Base-by-base conservation (phyloP, 2,329 filamentous ascomycete species). In the Paecilomyces variotii region DNA sequence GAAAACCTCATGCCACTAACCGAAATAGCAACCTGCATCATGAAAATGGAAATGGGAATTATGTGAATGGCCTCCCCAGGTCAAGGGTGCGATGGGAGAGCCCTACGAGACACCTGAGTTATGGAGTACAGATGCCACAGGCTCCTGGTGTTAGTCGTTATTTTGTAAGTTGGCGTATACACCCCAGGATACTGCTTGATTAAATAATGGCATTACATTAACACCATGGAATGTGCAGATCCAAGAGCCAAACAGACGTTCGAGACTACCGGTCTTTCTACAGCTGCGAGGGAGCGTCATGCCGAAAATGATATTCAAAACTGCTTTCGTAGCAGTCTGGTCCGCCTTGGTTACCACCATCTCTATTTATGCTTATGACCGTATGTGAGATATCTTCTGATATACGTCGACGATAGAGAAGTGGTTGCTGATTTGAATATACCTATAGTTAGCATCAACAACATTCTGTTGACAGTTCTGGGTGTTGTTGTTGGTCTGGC, bases 401-500 rank as follows among this genome's bases (percentile, higher is more conserved):
- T 11, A 1, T 14, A 45, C 10, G 19, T 27, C 19, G 32, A 27
- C 55, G 14, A 0, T 56, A 45, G 45, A 54, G n/a, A 5, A 2
- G 28, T 24, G 53, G 57, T 57, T 59, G 58, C 24, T 61, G 54
- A 51, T 56, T 26, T 52, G 3, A 34, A 58, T 58, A n/a, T 58
- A 53, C 30, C 50, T 53, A 12, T 34, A 71, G 71, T 87, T 19
- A 81, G 80, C 53, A 84, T 91, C 62, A 81, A 82, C 69, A 84
- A 80, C n/a, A 80, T 90, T 35, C 78, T 91, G 19, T 79, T 92
- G 56, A 91, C 88, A 1, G 85, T 92, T 56, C 82, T 88, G 53
- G 89, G 89, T 86, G 91, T 92, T 76, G 87, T 92, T 60, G 88
- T 92, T 70, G 86, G 86, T 82, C 76, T 92, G 60, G 83, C 86